These are phyloP conservation scores for Blastocystis sp. DNA, from an alignment of 352 stramenopile species.

Conservation along the genomic window DNA sequence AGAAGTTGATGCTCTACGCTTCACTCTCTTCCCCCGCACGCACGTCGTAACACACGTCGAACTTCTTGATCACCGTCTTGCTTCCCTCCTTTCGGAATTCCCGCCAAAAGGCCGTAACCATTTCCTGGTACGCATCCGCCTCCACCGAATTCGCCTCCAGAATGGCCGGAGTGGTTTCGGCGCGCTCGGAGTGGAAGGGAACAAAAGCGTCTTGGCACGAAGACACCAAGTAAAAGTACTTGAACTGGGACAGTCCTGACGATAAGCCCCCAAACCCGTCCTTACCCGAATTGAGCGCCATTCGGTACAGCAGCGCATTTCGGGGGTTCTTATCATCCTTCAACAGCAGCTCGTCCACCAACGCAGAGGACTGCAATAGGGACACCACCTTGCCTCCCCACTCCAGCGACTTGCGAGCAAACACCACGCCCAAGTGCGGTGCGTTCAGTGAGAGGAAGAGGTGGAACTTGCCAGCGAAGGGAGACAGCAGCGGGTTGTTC, in stretches of 20 bases:
- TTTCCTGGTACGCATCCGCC: slow-evolving; percentile 51
- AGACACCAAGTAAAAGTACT: slow-evolving; percentile 54
- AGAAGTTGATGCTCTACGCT: slow-evolving; percentile 47
- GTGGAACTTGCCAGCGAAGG: slow-evolving; percentile 9
- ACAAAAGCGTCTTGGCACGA: slow-evolving; percentile 63
- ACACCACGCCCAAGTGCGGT: slow-evolving; percentile 37
- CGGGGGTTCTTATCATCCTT: slow-evolving; percentile 61
- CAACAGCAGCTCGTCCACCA: slow-evolving; percentile 53
- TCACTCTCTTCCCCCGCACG: neutral
- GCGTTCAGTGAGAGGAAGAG: slow-evolving; percentile 60
- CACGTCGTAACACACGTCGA: slow-evolving; percentile 65
- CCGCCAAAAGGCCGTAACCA: slow-evolving; percentile 51
- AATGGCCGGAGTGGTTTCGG: slow-evolving; percentile 45
- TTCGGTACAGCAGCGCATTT: slow-evolving; percentile 51
- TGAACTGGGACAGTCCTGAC: slow-evolving; percentile 3
- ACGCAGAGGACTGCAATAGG: slow-evolving; percentile 16
- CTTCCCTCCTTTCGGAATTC: neutral
- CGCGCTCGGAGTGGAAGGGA: slow-evolving; percentile 53
- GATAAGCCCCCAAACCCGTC: neutral
- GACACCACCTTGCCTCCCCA: slow-evolving; percentile 27
- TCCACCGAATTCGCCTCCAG: neutral
- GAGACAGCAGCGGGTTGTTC: slow-evolving; percentile 27
- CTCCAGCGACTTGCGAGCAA: slow-evolving; percentile 15
- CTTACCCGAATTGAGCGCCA: slow-evolving; percentile 48
- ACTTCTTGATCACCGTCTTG: slow-evolving; percentile 46